Conservation (phyloP, 108 stramenopile species). For the Nannochloropsis salina region DNA sequence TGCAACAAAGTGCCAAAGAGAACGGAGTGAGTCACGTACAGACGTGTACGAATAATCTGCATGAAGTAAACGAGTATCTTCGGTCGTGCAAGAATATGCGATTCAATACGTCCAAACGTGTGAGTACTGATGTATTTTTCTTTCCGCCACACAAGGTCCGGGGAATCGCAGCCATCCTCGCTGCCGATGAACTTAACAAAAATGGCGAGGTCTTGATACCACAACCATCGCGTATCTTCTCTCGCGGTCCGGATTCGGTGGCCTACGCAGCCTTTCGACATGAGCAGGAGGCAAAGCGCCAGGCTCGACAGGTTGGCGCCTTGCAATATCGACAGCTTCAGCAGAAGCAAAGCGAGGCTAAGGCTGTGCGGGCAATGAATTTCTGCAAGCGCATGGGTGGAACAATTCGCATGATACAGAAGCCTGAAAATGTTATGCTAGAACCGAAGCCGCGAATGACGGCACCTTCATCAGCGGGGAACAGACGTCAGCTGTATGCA, state of each 20-base stretch:
- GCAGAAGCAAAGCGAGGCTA: slow-evolving; percentile 5
- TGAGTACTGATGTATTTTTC: background rate
- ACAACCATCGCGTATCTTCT: background rate
- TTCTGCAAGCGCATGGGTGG: background rate
- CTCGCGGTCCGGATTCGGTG: background rate
- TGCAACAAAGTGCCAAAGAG: background rate
- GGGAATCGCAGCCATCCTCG: background rate
- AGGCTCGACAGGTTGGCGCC: background rate
- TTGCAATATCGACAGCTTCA: background rate
- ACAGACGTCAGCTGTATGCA: background rate
- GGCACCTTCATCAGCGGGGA: background rate
- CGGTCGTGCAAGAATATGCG: too few relatives aligned
- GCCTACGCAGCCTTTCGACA: background rate
- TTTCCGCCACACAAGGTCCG: background rate
- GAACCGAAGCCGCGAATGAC: background rate
- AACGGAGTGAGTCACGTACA: background rate
- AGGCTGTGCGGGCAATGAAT: background rate
- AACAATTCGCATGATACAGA: background rate
- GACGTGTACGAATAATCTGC: background rate
- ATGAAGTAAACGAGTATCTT: background rate
- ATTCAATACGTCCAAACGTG: background rate
- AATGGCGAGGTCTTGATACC: background rate
- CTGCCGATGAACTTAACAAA: background rate
- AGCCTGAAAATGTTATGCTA: background rate
- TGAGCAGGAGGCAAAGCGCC: background rate